These are phyloP conservation scores for Ulvella scutata DNA, from an alignment of 139 green algal species.

Conservation along the genomic window DNA sequence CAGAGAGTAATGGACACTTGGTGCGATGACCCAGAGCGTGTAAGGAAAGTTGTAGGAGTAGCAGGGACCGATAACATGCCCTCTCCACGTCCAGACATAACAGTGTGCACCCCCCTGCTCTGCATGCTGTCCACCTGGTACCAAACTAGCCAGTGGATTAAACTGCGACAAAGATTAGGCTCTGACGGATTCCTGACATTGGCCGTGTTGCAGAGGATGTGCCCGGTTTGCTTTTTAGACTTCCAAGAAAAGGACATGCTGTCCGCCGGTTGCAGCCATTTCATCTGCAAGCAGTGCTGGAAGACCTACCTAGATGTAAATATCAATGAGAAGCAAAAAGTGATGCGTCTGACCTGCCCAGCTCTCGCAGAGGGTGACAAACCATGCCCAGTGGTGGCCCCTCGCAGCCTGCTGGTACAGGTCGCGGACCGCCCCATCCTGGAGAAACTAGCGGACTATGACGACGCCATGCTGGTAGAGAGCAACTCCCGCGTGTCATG, in stretches of 20 bases:
- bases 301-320: slow-evolving; percentile 51
- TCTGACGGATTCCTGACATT: too few relatives aligned
- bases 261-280: slow-evolving; percentile 43
- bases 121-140: too few relatives aligned
- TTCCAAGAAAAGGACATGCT: neutral
- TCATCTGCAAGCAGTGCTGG: slow-evolving; percentile 81
- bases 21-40: neutral
- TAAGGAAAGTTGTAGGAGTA: neutral
- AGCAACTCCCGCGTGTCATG: neutral
- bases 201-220: neutral
- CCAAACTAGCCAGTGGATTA: too few relatives aligned
- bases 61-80: neutral
- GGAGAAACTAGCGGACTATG: neutral
- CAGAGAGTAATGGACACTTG: neutral
- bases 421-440: neutral
- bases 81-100: neutral
- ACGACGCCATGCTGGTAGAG: neutral
- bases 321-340: slow-evolving; percentile 35
- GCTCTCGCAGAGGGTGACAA: slow-evolving; percentile 12
- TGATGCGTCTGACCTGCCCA: slow-evolving; percentile 16
- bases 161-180: too few relatives aligned
- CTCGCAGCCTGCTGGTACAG: slow-evolving; percentile 7
- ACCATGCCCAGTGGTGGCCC: slow-evolving; percentile 37
- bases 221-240: neutral
- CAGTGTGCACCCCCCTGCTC: neutral